Evolutionary conservation across 805 yeast genomes (phyloP), one percentile per base, ranked within the genome.

Genomic region (Cyberlindnera subsufficiens): DNA sequence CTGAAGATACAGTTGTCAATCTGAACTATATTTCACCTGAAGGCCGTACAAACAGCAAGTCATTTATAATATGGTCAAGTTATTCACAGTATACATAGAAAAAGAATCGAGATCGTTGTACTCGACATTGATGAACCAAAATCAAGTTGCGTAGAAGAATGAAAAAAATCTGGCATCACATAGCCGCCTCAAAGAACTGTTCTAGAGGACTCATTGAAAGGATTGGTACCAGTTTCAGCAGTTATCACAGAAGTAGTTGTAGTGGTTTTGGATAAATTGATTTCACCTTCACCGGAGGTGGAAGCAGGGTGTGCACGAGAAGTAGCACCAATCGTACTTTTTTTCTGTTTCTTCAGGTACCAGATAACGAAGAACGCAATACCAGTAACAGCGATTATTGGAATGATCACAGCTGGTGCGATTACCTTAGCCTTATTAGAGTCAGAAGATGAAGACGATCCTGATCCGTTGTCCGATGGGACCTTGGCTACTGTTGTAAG

Each of bases 341-440:
- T 46, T 40, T 50, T 50, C 48, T 54, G 52, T 34, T 53, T 60
- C 40, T 52, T 51, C 43, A 65, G 49, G 53, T 59, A 67, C 56
- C 46, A 61, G 40, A 63, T 41, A 22, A 67, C 64, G 39, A 50
- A 61, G 31, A 43, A 46, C 2, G 62, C 58, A 30, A 68, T 52
- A 1, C 54, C 48, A 17, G 53, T 46, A 17, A 63, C 55, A 3
- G 56, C 67, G 11, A 67, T 60, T 7, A 69, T 65, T 37, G 74
- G 73, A 10, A 68, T 69, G 18, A 69, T 63, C 13, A 69, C 72
- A 13, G 72, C 71, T 40, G 74, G 72, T 13, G 64, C 72, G 35
- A 69, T 65, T 3, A 52, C 55, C 40, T 59, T 60, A 15, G 59
- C 61, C 1, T 62, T 60, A 27, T 27, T 32, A 4, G 37, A 25